Evolutionary conservation across 208 protist genomes (phyloP), one percentile per base, ranked within the genome.

Genomic region (Acanthamoeba comandoni): DNA sequence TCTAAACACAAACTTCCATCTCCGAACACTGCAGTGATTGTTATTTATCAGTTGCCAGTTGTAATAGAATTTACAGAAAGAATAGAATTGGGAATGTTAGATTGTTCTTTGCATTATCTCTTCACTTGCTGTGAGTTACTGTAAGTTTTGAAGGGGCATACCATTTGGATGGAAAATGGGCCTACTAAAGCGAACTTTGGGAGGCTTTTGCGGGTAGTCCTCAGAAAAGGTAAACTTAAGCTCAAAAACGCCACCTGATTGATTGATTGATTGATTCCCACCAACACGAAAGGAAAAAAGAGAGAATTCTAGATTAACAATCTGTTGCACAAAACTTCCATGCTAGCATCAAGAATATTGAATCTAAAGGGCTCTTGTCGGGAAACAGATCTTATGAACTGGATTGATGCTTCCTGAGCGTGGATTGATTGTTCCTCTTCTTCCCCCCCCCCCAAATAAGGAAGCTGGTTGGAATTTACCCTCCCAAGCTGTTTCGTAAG

Each of bases 1-100:
- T 86, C 77, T 9, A 86, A 49, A 51, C 77, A 86, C 77, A 86
- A 24, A 17, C 55, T 69, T 13, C 77, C 77, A 86, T 86, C 77
- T 29, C 55, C 51, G 35, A 69, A 86, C 12, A 86, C 77, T 86
- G 57, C 19, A 7, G 11, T 26, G 19, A 31, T 65, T 22, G 4
- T 22, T 22, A 0, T 49, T 24, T 15, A 31, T 29, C 48, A 52
- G 48, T 79, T 19, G 19, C 2, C 19, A 77, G 52, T 22, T 53
- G 24, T 53, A 7, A 39, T 5, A 35, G 9, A 29, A 22, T 17
- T n/a, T 15, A 84, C 15, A n/a, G 2, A 8, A n/a, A 15, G 15
- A 9, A 67, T 17, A 2, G 17, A n/a, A n/a, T n/a, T n/a, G 53
- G 24, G 35, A 19, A 86, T 39, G 15, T 17, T 43, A 29, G 43